Conservation (phyloP, 2,329 filamentous ascomycete species). For the Beauveria medogensis region DNA sequence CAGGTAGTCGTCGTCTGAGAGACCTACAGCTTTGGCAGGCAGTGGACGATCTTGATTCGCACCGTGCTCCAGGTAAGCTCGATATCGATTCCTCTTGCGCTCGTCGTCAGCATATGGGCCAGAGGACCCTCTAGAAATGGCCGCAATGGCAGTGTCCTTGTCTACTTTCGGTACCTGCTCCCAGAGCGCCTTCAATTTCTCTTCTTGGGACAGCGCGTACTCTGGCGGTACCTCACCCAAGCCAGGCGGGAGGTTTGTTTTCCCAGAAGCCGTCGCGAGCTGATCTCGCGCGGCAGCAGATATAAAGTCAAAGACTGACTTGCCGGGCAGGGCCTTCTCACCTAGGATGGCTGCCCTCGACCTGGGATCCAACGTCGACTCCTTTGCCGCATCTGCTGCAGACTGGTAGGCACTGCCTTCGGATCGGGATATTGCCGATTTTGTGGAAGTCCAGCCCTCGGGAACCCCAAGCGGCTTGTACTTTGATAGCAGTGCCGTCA, state of each 20-base stretch:
- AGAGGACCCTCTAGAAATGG: conserved; percentile 55
- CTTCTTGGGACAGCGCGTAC: conserved; percentile 54
- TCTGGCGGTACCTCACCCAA: conserved; percentile 64
- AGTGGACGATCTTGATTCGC: conserved; percentile 41
- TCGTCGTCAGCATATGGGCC: conserved; percentile 79
- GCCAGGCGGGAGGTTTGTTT: conserved; percentile 66
- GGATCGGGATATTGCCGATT: conserved; percentile 22
- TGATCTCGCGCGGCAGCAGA: conserved; percentile 68
- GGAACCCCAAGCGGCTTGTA: conserved; percentile 64
- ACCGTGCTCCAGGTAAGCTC: conserved; percentile 69
- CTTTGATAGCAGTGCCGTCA: conserved; percentile 22
- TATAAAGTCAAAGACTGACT: conserved; percentile 93
- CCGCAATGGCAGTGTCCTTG: conserved; percentile 58
- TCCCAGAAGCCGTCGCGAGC: conserved; percentile 68
- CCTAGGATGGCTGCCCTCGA: conserved; percentile 73
- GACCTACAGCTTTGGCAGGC: conserved; percentile 36
- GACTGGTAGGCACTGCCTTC: conserved; percentile 44
- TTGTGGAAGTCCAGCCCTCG: conserved; percentile 62
- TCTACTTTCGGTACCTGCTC: conserved; percentile 56
- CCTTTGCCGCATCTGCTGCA: conserved; percentile 68
- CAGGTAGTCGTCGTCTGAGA: conserved; percentile 64
- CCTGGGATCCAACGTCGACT: conserved; percentile 66
- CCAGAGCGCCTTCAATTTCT: conserved; percentile 50
- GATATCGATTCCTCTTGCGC: conserved; percentile 71
- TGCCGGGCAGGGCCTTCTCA: conserved; percentile 69